Evolutionary conservation across 2,329 filamentous ascomycete genomes (phyloP), one percentile per base, ranked within the genome.

Genomic region (Didymosphaeria variabile): DNA sequence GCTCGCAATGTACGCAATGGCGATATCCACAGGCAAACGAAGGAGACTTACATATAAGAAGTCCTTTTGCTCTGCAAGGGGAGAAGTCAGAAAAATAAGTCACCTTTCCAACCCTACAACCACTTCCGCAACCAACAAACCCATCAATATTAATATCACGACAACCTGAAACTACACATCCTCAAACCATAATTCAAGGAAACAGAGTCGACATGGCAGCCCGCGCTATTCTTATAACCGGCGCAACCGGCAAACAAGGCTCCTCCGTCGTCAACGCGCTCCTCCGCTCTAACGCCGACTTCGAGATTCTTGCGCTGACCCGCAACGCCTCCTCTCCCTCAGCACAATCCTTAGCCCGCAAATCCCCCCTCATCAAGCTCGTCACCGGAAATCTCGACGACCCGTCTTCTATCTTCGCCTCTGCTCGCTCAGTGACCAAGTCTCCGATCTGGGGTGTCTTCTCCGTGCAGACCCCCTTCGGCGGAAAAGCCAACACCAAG

Each of bases 291-390:
- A 66, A 73, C 54, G 64, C 75, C 59, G 63, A 72, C 19, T 81
- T 85, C 60, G 78, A 84, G 17, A 86, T 89, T 45, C 79, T 87
- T 10, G 87, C 86, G 9, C 78, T 88, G 26, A 88, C 86, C 2
- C 82, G 87, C 58, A 80, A 88, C 64, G 66, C 81, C 0, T 70
- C 77, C 38, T 86, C 85, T 0, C 55, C 74, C 3, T 80, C 80
- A 1, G 84, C 86, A 1, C 79, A 86, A 67, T 80, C 77, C 23
- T 81, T 87, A 10, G 67, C 74, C 5, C 58, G 77, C 9, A 77
- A 82, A 63, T 83, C 81, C 0, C 55, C 77, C 13, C 83, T 80
- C 19, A 82, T 89, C 69, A 83, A 80, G 40, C 66, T 89, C 1
- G 77, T 89, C 3, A 76, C 85, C 55, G 86, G 87, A 1, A 78